These are phyloP conservation scores for Rhinocladiella similis DNA, from an alignment of 2,329 filamentous ascomycete species.

Conservation along the genomic window DNA sequence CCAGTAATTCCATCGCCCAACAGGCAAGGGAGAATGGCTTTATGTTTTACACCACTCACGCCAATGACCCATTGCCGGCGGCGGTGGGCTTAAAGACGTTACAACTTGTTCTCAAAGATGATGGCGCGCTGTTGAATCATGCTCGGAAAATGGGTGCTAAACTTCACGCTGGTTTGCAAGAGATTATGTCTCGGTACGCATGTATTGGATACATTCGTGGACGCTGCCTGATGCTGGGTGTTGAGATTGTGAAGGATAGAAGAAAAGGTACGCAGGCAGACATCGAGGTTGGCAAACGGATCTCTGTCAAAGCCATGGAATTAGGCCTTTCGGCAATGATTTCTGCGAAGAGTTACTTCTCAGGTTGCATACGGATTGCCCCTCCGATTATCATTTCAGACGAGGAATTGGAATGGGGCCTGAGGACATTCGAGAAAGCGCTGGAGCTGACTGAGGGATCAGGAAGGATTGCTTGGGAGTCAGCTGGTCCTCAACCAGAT, in stretches of 20 bases:
- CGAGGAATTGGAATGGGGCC: constrained; percentile 51
- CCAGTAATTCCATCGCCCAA: constrained; percentile 52
- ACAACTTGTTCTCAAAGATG: constrained; percentile 60
- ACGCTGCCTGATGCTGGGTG: constrained; percentile 57
- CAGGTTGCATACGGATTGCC: constrained; percentile 59
- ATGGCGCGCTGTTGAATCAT: constrained; percentile 45
- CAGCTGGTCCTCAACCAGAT: no score
- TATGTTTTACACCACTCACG: constrained; percentile 60
- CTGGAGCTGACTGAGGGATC: constrained; percentile 36
- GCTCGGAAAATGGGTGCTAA: constrained; percentile 46
- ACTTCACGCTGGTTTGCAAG: constrained; percentile 48
- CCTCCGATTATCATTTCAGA: constrained; percentile 59
- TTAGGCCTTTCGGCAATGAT: constrained; percentile 59
- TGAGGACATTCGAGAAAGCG: constrained; percentile 58
- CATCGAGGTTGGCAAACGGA: constrained; percentile 46
- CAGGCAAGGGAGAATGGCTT: constrained; percentile 50
- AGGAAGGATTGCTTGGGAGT: neutral
- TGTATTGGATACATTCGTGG: constrained; percentile 64
- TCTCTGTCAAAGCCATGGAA: constrained; percentile 51
- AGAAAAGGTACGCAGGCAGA: constrained; percentile 48
- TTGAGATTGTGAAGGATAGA: constrained; percentile 57
- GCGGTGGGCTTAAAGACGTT: constrained; percentile 61
- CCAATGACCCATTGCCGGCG: constrained; percentile 61
- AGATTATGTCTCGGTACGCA: constrained; percentile 50
- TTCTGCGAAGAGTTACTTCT: constrained; percentile 53